These are phyloP conservation scores for Prasinococcaceae sp. DNA, from an alignment of 139 green algal genomes.

Conservation along the genomic window DNA sequence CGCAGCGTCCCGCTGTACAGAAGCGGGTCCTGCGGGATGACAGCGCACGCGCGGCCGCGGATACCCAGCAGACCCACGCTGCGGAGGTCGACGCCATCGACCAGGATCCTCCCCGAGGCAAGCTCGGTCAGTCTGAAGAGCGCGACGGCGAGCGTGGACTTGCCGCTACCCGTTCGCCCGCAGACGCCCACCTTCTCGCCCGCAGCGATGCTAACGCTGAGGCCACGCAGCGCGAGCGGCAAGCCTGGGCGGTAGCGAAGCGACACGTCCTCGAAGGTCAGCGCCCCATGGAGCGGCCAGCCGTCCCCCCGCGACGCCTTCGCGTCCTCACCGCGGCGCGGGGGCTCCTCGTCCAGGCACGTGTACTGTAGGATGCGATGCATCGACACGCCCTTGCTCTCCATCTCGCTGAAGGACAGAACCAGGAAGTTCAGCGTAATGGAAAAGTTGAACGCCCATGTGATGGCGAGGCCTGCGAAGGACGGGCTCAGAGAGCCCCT, in stretches of 20 bases:
- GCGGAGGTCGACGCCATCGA: conserved; percentile 24
- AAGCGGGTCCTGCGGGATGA: conserved; percentile 80
- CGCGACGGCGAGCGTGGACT: conserved; percentile 35
- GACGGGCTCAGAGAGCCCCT: no score
- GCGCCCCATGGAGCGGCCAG: conserved; percentile 36
- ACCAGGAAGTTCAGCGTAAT: not conserved
- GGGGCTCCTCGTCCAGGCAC: not conserved
- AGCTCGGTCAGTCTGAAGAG: conserved; percentile 67
- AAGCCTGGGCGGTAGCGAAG: conserved; percentile 64
- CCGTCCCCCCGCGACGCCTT: not conserved
- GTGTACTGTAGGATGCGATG: not conserved
- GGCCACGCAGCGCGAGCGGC: conserved; percentile 50
- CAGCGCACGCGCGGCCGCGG: not conserved
- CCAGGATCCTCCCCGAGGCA: conserved; percentile 2
- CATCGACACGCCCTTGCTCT: not conserved
- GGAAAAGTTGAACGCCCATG: not conserved
- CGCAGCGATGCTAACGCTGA: conserved; percentile 44
- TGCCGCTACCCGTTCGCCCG: conserved; percentile 55
- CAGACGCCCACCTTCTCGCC: conserved; percentile 49
- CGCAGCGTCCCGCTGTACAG: conserved; percentile 77
- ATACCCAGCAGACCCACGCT: conserved; percentile 23
- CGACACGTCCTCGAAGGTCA: conserved; percentile 36
- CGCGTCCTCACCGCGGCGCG: not conserved
- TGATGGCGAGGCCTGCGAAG: no score
- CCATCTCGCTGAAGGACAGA: not conserved